Percentiles rank a stretch among this genome's conserved stretches.
These are phyloP conservation scores for barley (Hordeum vulgare) DNA, from an alignment of 176 grass and related monocot genomes.

Conservation along the genomic window MorexV3_pseudomolecules_assembly NC_058524.1:613720556-613721055, in stretches of 20 bases:
- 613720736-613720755: constrained; percentile 45
- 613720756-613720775: constrained; percentile 64
- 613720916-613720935: constrained; percentile 49
- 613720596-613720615: constrained; percentile 35
- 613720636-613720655: constrained; percentile 22
- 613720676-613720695: constrained; percentile 49
- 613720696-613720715: constrained; percentile 54
- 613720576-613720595: constrained; percentile 56
- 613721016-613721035: background rate
- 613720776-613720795: constrained; percentile 55
- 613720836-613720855: too few species aligned
- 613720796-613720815: constrained; percentile 47
- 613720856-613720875: too few species aligned
- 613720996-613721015: too few species aligned
- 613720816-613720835: constrained; percentile 49
- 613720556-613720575: too few species aligned
- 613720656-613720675: constrained; percentile 23
- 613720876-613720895: constrained; percentile 45
- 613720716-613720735: constrained; percentile 52
- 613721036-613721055: background rate
- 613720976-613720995: background rate
- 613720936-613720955: constrained; percentile 43
- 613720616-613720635: constrained; percentile 29
- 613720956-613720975: background rate
- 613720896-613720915: constrained; percentile 41